Conservation (phyloP, 345 rosid genomes). For the Passiflora organensis region DNA sequence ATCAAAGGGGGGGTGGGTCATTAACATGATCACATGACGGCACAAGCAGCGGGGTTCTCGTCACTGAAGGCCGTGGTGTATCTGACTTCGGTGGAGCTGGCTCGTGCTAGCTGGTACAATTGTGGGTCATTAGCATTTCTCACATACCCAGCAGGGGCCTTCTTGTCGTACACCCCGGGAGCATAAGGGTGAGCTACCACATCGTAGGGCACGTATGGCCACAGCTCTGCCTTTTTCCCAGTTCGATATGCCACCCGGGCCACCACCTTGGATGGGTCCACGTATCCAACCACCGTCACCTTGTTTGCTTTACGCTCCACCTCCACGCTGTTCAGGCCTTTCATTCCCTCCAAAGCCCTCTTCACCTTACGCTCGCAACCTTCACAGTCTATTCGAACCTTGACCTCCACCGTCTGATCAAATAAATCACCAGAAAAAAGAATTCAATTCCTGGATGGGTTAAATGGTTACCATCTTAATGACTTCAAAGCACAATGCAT, state of each 20-base stretch:
- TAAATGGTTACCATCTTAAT: no score
- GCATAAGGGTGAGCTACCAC: conserved; percentile 91
- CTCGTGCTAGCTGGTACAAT: conserved; percentile 67
- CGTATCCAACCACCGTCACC: conserved; percentile 84
- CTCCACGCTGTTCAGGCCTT: conserved; percentile 67
- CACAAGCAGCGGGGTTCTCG: conserved; percentile 66
- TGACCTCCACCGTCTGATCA: conserved; percentile 88
- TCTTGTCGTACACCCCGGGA: conserved; percentile 76
- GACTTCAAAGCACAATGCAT: no score
- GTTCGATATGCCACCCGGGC: conserved; percentile 76
- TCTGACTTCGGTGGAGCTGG: conserved; percentile 90
- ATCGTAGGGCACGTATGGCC: conserved; percentile 94
- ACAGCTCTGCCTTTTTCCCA: conserved; percentile 84
- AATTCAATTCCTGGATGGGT: no score
- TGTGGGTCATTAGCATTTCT: conserved; percentile 60
- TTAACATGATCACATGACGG: conserved; percentile 45
- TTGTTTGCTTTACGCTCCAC: conserved; percentile 79
- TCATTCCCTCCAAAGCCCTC: conserved; percentile 78
- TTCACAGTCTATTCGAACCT: conserved; percentile 86
- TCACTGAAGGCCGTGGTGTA: conserved; percentile 97
- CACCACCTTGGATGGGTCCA: conserved; percentile 65
- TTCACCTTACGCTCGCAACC: conserved; percentile 94
- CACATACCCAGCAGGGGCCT: conserved; percentile 86
- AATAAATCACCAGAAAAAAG: no score
- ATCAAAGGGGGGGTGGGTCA: no score